Conservation (phyloP, 2,329 filamentous ascomycete species). For the Colletotrichum sp. region DNA sequence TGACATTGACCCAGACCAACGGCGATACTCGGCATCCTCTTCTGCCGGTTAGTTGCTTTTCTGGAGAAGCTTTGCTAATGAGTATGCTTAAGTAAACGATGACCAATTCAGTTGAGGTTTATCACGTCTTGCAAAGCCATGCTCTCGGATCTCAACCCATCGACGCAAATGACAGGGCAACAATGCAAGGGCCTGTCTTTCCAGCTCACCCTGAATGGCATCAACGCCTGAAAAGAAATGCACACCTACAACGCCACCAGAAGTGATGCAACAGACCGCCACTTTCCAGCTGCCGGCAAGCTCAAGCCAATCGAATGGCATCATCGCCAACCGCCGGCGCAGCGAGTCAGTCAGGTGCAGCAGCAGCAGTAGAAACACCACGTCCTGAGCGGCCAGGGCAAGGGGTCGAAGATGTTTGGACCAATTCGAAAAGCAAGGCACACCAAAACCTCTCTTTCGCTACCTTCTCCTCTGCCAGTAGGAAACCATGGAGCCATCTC, state of each 20-base stretch:
- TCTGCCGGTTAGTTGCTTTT: not conserved
- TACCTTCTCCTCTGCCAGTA: not conserved
- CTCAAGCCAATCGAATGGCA: not conserved
- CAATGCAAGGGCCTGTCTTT: not conserved
- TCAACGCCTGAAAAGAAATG: not conserved
- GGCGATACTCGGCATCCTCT: not conserved
- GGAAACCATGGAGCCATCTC: not conserved
- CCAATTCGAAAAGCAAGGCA: not conserved
- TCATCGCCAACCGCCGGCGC: not conserved
- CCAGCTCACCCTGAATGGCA: not conserved
- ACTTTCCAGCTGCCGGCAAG: not conserved
- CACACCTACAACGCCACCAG: not conserved
- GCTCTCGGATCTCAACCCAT: not conserved
- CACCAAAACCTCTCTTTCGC: not conserved
- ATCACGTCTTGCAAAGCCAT: not conserved
- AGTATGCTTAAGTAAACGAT: not conserved
- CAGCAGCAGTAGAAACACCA: not conserved
- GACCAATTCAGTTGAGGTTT: not conserved
- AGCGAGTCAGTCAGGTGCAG: slow-evolving; percentile 1
- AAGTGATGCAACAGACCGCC: not conserved
- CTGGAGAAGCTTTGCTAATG: not conserved
- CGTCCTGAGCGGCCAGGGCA: not conserved
- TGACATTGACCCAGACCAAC: not conserved
- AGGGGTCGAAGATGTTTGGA: not conserved
- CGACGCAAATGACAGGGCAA: not conserved